Percentiles rank a stretch among this genome's conserved stretches.
phyloP scores from a whole-genome alignment of 768 basidiomycete genomes.

The Collybiopsis confluens region DNA sequence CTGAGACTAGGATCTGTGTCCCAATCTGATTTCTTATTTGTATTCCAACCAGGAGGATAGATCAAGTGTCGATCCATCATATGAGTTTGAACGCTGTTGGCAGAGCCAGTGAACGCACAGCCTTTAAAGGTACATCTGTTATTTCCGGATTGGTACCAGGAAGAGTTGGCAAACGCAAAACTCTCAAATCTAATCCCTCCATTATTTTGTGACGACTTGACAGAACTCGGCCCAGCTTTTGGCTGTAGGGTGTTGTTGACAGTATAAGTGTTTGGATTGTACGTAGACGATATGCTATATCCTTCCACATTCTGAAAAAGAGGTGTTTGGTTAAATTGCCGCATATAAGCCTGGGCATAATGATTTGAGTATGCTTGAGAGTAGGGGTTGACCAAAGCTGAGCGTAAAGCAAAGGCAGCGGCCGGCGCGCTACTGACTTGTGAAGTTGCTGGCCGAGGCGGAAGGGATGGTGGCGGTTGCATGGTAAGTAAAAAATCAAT shows the following conservation, averaged over 20 bases:
- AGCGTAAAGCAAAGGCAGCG: slow-evolving; percentile 1
- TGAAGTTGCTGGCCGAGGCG: background rate
- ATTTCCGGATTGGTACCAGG: slow-evolving; percentile 65
- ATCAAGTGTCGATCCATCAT: slow-evolving; percentile 91
- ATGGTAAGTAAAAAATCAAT: background rate
- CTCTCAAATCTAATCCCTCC: background rate
- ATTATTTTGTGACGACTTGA: background rate
- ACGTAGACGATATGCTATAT: slow-evolving; percentile 35
- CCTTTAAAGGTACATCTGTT: slow-evolving; percentile 53
- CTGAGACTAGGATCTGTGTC: slow-evolving; percentile 80
- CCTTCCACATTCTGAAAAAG: slow-evolving; percentile 27
- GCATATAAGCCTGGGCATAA: slow-evolving; percentile 53
- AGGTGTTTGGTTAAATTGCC: slow-evolving; percentile 20
- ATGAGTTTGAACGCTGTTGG: slow-evolving; percentile 69
- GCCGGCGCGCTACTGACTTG: background rate
- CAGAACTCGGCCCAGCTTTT: background rate
- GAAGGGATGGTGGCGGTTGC: background rate
- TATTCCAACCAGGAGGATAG: slow-evolving; percentile 71
- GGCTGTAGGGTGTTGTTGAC: background rate
- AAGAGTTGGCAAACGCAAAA: background rate
- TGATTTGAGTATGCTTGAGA: slow-evolving; percentile 35
- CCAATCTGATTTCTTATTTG: slow-evolving; percentile 60
- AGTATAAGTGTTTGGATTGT: slow-evolving; percentile 17
- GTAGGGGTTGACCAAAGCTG: slow-evolving; percentile 4
- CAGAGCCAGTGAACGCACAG: slow-evolving; percentile 69